Evolutionary conservation across 179 eudicot genomes (phyloP).

Genomic region (Nepenthes alata): DNA sequence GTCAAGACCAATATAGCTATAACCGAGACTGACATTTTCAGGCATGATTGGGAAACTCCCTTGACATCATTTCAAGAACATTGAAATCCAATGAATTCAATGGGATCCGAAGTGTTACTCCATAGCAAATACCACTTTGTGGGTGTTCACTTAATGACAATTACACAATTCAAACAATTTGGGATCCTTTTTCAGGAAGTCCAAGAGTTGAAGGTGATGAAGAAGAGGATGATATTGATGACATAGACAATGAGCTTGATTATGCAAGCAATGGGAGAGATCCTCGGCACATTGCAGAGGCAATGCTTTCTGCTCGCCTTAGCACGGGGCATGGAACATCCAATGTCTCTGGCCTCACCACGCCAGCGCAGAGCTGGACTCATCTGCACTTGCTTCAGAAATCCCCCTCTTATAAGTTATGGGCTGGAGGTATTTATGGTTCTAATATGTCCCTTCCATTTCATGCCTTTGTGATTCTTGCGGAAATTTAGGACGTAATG

Average conservation of each 20-base stretch:
- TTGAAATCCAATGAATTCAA: no score
- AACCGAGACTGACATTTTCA: no score
- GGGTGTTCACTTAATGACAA: no score
- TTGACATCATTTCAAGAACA: no score
- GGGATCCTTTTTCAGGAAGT: constrained; percentile 27
- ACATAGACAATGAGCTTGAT: constrained; percentile 63
- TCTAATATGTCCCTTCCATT: background rate
- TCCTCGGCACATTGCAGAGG: constrained; percentile 37
- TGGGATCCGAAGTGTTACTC: no score
- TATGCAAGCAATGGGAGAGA: constrained; percentile 22
- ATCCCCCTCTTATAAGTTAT: constrained; percentile 64
- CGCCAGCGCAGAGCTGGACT: constrained; percentile 56
- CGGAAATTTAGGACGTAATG: constrained; percentile 20
- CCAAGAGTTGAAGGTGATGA: constrained; percentile 86
- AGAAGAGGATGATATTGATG: constrained; percentile 80
- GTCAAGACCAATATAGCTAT: no score
- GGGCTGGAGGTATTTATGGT: constrained; percentile 53
- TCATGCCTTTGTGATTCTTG: background rate
- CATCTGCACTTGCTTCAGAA: constrained; percentile 31
- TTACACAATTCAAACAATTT: no score
- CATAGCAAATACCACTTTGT: no score
- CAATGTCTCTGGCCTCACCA: constrained; percentile 53
- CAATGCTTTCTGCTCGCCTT: background rate
- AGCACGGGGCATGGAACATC: constrained; percentile 42
- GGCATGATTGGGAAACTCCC: no score